Evolutionary conservation across 306 rosid species (phyloP).

Genomic region (Citrullus colocynthis): DNA sequence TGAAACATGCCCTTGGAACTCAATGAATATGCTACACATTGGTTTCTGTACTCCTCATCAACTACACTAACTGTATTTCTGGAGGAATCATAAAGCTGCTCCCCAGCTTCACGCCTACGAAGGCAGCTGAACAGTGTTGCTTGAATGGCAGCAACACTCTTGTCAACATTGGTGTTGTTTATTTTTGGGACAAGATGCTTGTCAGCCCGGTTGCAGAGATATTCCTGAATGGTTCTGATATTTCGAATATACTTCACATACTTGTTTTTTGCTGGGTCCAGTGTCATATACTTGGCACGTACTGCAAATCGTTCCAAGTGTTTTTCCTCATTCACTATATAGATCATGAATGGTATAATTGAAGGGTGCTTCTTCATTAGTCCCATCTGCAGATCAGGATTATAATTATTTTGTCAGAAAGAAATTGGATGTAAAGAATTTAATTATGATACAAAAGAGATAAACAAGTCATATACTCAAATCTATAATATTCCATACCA

Average conservation of each 20-base stretch:
- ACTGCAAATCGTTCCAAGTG: conserved; percentile 97
- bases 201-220: conserved; percentile 90
- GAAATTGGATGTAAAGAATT: neutral
- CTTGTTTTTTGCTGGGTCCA: conserved; percentile 91
- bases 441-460: neutral
- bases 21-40: conserved; percentile 75
- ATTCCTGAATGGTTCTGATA: conserved; percentile 93
- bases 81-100: conserved; percentile 60
- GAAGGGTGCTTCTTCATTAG: conserved; percentile 98
- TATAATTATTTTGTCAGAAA: neutral
- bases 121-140: conserved; percentile 96
- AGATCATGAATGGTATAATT: conserved; percentile 86
- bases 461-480: conserved; percentile 4
- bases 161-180: conserved; percentile 95
- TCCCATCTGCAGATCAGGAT: conserved; percentile 63
- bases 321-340: conserved; percentile 86
- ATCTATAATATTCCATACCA: conserved; percentile 48
- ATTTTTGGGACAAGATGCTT: conserved; percentile 97
- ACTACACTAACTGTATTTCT: conserved; percentile 64
- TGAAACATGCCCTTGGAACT: conserved; percentile 95
- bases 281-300: conserved; percentile 95
- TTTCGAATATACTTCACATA: conserved; percentile 92
- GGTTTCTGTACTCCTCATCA: conserved; percentile 89
- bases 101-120: conserved; percentile 82
- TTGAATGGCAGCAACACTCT: conserved; percentile 96